A percentile compares a stretch with the other conserved stretches of the same genome.
Conservation (phyloP, 1,139 yeast genomes). For the Groenewaldozyma auringiensis region DNA sequence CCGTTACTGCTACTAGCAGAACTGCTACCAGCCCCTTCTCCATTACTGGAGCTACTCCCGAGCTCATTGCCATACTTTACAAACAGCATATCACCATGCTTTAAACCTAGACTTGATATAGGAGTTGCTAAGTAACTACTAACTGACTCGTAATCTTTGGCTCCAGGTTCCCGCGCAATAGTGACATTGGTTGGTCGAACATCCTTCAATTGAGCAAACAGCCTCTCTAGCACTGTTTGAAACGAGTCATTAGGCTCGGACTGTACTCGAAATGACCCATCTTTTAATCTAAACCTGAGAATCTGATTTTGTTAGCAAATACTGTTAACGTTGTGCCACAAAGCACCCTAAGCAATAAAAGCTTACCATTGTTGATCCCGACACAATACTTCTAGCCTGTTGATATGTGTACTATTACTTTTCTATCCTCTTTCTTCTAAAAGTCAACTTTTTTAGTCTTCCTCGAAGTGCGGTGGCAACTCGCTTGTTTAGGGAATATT, state of each 20-base stretch:
- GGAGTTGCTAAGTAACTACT: slow-evolving; percentile 40
- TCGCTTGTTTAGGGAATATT: too few relatives aligned
- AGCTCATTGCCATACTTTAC: slow-evolving; percentile 39
- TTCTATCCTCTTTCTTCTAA: too few relatives aligned
- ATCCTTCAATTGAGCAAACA: slow-evolving; percentile 23
- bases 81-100: slow-evolving; percentile 81
- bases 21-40: slow-evolving; percentile 8
- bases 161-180: slow-evolving; percentile 39
- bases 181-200: slow-evolving; percentile 19
- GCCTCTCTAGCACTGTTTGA: slow-evolving; percentile 39
- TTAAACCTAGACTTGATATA: slow-evolving; percentile 47
- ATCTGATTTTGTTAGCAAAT: slow-evolving; percentile 31
- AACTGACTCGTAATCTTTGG: slow-evolving; percentile 37
- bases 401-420: too few relatives aligned
- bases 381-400: too few relatives aligned
- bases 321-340: background rate
- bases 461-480: too few relatives aligned
- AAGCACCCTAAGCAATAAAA: background rate
- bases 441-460: too few relatives aligned
- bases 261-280: slow-evolving; percentile 69
- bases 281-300: slow-evolving; percentile 72
- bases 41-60: slow-evolving; percentile 6
- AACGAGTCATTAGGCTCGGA: slow-evolving; percentile 47
- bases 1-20: background rate
- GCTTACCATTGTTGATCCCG: background rate